Conservation (phyloP, 2,329 filamentous ascomycete species). For the Capronia coronata region DNA sequence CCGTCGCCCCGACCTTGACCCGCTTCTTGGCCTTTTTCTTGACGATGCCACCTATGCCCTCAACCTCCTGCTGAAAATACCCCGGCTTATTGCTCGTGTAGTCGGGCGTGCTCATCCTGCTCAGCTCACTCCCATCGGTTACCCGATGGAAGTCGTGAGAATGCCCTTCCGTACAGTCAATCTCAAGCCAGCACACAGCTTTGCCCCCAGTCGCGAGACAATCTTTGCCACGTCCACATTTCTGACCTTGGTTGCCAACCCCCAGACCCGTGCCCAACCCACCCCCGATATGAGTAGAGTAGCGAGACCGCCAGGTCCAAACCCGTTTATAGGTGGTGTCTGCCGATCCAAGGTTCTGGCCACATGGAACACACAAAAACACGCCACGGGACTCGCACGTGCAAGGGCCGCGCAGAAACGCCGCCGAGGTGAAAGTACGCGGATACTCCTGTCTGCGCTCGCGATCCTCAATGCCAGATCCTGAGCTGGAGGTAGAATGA, state of each 20-base stretch:
- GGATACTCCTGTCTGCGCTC: slow-evolving; percentile 1
- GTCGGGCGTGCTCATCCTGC: slow-evolving; percentile 16
- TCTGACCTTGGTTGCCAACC: slow-evolving; percentile 79
- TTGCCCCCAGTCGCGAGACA: slow-evolving; percentile 73
- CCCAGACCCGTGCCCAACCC: slow-evolving; percentile 81
- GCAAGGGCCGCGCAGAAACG: slow-evolving; percentile 52
- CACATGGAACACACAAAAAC: slow-evolving; percentile 83
- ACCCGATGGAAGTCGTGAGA: slow-evolving; percentile 38
- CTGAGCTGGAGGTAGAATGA: slow-evolving; percentile 14
- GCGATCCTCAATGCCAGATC: slow-evolving; percentile 2
- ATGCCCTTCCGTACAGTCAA: slow-evolving; percentile 73
- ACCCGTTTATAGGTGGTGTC: slow-evolving; percentile 59
- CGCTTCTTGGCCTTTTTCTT: slow-evolving; percentile 83
- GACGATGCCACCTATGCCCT: slow-evolving; percentile 79
- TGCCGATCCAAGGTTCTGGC: slow-evolving; percentile 56
- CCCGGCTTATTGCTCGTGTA: slow-evolving; percentile 49
- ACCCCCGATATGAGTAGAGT: slow-evolving; percentile 67
- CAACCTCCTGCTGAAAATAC: slow-evolving; percentile 80
- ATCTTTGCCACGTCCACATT: slow-evolving; percentile 69
- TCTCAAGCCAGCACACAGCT: slow-evolving; percentile 59
- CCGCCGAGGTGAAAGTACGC: slow-evolving; percentile 40
- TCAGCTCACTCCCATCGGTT: slow-evolving; percentile 29
- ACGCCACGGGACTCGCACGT: slow-evolving; percentile 53
- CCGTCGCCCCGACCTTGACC: slow-evolving; percentile 73
- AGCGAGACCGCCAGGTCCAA: slow-evolving; percentile 85